These are phyloP conservation scores for Artemisia annua DNA, from an alignment of 129 eudicot species.

Conservation along the genomic window DNA sequence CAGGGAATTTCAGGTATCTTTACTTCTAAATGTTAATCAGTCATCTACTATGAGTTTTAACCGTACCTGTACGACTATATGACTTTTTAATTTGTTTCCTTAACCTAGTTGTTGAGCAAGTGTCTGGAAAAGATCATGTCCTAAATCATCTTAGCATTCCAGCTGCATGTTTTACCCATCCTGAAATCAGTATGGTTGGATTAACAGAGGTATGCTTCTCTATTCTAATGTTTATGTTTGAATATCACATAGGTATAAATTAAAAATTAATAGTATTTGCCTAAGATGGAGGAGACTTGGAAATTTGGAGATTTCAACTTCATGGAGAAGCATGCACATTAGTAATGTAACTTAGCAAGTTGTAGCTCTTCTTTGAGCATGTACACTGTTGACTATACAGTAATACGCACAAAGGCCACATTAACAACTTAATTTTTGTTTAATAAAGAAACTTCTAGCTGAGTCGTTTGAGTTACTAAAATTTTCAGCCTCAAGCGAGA, in stretches of 20 bases:
- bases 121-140: constrained; percentile 77
- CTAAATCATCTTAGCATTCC: constrained; percentile 96
- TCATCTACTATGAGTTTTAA: not conserved
- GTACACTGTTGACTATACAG: too few species aligned
- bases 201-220: constrained; percentile 71
- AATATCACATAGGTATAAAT: too few species aligned
- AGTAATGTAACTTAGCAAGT: too few species aligned
- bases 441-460: too few species aligned
- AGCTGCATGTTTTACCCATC: constrained; percentile 99
- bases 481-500: constrained; percentile 72
- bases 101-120: constrained; percentile 85
- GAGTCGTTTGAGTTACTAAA: too few species aligned
- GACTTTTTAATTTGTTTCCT: constrained; percentile 12
- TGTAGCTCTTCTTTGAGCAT: too few species aligned
- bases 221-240: not conserved
- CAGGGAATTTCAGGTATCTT: constrained; percentile 92
- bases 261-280: too few species aligned
- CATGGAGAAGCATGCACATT: too few species aligned
- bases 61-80: constrained; percentile 23
- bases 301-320: too few species aligned
- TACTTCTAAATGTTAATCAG: not conserved
- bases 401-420: too few species aligned
- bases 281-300: too few species aligned
- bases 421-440: too few species aligned
- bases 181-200: constrained; percentile 99